Conservation (phyloP, 2,329 filamentous ascomycete genomes). For the Fusarium cyanostomum region DNA sequence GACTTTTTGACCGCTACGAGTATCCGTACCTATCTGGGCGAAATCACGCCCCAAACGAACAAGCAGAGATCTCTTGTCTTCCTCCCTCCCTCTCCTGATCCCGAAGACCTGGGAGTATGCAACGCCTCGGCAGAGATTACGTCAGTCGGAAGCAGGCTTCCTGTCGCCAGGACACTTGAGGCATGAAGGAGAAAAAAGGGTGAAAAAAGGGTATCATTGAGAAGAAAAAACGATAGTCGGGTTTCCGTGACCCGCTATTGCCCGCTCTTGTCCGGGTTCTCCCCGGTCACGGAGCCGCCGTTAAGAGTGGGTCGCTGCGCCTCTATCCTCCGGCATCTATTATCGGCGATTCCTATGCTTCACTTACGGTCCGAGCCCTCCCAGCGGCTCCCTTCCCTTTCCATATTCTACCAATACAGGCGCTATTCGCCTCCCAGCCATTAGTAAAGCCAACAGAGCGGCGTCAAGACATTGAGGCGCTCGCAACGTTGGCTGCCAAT, state of each 20-base stretch:
- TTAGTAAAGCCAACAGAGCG: slow-evolving; percentile 2
- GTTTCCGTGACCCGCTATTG: slow-evolving; percentile 27
- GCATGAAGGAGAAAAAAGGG: background rate
- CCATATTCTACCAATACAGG: slow-evolving; percentile 13
- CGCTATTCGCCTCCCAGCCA: slow-evolving; percentile 5
- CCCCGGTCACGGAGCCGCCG: slow-evolving; percentile 33
- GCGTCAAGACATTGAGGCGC: background rate
- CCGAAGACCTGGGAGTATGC: slow-evolving; percentile 11
- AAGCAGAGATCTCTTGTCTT: background rate
- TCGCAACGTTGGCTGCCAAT: slow-evolving; percentile 16
- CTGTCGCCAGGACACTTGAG: background rate
- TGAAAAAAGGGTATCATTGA: background rate
- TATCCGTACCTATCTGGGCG: too few species aligned
- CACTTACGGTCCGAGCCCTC: background rate
- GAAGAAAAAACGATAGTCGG: background rate
- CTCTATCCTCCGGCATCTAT: slow-evolving; percentile 20
- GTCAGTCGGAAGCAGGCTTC: background rate
- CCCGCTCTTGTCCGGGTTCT: slow-evolving; percentile 12
- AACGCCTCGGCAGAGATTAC: background rate
- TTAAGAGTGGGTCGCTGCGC: slow-evolving; percentile 25
- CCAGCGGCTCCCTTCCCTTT: slow-evolving; percentile 14
- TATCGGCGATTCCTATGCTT: slow-evolving; percentile 18
- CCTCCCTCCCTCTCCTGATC: background rate
- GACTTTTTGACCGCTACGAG: background rate
- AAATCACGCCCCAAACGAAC: background rate